These are phyloP conservation scores for Ascocoryne sarcoides DNA, from an alignment of 2,329 filamentous ascomycete species.

Conservation along the genomic window DNA sequence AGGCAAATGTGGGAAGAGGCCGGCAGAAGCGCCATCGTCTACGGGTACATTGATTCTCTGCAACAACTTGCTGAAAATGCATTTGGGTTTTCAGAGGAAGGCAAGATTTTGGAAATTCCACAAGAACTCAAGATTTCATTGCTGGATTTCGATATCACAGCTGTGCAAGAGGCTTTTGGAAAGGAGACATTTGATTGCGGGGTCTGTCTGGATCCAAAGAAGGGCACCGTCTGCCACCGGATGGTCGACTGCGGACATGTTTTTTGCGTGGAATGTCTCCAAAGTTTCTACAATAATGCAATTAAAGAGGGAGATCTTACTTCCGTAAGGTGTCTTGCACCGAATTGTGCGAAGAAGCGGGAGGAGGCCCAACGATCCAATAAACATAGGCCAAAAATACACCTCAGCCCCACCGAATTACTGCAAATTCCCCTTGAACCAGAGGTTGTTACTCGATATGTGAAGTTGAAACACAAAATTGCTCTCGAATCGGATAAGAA, in stretches of 20 bases:
- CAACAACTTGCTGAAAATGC: constrained; percentile 49
- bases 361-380: constrained; percentile 26
- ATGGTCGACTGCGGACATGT: constrained; percentile 82
- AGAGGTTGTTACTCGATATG: constrained; percentile 73
- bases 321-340: constrained; percentile 70
- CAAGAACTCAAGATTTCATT: constrained; percentile 59
- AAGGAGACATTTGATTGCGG: constrained; percentile 81
- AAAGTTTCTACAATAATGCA: constrained; percentile 81
- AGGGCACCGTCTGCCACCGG: constrained; percentile 70
- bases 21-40: constrained; percentile 50
- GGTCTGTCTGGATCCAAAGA: constrained; percentile 88
- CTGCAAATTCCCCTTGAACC: constrained; percentile 65
- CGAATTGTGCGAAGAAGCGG: constrained; percentile 64
- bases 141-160: constrained; percentile 68
- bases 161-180: constrained; percentile 68
- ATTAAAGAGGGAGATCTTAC: constrained; percentile 79
- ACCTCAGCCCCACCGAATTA: constrained; percentile 75
- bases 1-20: constrained; percentile 52
- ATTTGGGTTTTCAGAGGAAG: constrained; percentile 46
- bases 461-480: constrained; percentile 84
- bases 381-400: constrained; percentile 48
- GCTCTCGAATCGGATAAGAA: constrained; percentile 85
- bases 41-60: constrained; percentile 54
- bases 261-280: constrained; percentile 80
- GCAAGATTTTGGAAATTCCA: constrained; percentile 42